These are phyloP conservation scores for Ophiostoma himal-ulmi DNA, from an alignment of 2,329 filamentous ascomycete species.

Conservation along the genomic window DNA sequence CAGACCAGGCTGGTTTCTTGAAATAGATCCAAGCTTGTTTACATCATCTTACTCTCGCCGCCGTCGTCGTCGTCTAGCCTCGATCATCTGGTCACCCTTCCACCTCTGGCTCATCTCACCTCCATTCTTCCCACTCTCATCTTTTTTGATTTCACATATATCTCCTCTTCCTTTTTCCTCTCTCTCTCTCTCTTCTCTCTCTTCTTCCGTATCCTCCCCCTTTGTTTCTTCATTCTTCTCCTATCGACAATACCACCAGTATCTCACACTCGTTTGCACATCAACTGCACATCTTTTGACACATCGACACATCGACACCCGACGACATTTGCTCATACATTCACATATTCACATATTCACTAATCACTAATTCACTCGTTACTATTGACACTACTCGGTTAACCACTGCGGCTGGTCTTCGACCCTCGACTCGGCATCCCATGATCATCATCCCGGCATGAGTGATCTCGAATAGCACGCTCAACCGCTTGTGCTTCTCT, in stretches of 20 bases:
- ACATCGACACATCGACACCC: background rate
- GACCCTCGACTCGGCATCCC: background rate
- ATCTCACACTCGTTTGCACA: background rate
- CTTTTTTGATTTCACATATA: background rate
- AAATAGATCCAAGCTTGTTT: background rate
- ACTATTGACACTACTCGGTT: background rate
- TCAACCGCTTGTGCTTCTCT: background rate
- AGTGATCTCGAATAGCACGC: background rate
- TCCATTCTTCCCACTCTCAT: slow-evolving; percentile 1
- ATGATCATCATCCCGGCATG: slow-evolving; percentile 6
- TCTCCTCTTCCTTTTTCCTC: background rate
- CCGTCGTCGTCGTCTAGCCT: background rate
- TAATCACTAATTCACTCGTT: background rate
- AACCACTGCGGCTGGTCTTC: background rate
- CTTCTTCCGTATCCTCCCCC: background rate
- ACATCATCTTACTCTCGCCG: background rate
- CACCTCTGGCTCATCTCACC: background rate
- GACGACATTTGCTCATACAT: background rate
- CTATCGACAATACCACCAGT: background rate
- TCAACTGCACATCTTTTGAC: background rate
- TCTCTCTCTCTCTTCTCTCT: background rate
- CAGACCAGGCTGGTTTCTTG: background rate
- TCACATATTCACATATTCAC: background rate
- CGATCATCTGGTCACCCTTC: background rate
- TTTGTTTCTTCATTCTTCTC: slow-evolving; percentile 8